Percentiles rank a stretch among this genome's conserved stretches.
Evolutionary conservation across 2,329 filamentous ascomycete species (phyloP).

Genomic region (Colletotrichum echinochloae): DNA sequence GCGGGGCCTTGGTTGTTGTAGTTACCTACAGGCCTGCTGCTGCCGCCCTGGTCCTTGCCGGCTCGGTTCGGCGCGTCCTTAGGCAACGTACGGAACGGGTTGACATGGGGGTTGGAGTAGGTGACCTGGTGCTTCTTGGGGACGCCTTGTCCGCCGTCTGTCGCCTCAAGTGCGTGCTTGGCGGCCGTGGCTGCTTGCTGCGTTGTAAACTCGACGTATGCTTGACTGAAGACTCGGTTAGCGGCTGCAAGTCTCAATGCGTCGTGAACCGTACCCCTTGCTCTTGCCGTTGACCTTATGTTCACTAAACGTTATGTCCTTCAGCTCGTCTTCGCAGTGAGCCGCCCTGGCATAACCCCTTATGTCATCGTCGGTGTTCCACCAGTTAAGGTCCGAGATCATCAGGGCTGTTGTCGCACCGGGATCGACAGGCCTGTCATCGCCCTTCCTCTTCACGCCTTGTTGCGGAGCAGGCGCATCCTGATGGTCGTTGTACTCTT

Average conservation of each 20-base stretch:
- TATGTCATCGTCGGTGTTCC: constrained; percentile 95
- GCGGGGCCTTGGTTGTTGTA: constrained; percentile 62
- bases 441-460: constrained; percentile 71
- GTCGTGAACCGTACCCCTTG: constrained; percentile 78
- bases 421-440: constrained; percentile 69
- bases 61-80: constrained; percentile 84
- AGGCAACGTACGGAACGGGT: constrained; percentile 91
- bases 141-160: constrained; percentile 64
- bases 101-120: constrained; percentile 81
- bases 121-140: constrained; percentile 79
- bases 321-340: constrained; percentile 85
- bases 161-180: constrained; percentile 83
- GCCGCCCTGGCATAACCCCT: constrained; percentile 86
- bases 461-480: constrained; percentile 57
- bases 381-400: constrained; percentile 94
- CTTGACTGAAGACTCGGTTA: constrained; percentile 64
- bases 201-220: constrained; percentile 86
- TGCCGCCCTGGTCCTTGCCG: constrained; percentile 72
- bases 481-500: constrained; percentile 44
- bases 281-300: constrained; percentile 99
- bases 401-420: constrained; percentile 78
- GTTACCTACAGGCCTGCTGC: constrained; percentile 60
- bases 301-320: constrained; percentile 96
- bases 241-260: background rate
- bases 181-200: constrained; percentile 87